Base-by-base conservation (phyloP, 148 eudicot species). In the Cornus kousa region DNA sequence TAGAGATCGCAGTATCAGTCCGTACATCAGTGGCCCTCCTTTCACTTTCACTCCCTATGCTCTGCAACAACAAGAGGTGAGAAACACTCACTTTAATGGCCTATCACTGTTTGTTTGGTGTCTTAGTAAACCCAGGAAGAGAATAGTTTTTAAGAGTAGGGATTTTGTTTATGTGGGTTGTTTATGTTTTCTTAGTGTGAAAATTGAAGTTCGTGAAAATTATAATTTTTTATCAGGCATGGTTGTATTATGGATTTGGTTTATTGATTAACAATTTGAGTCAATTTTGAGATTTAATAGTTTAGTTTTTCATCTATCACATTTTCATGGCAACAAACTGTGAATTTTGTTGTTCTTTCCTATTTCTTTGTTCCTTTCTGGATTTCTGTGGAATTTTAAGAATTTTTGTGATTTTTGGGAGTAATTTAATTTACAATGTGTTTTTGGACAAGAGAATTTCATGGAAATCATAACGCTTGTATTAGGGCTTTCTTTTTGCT, bases 21-120 rank as follows among this genome's bases (percentile, higher is more conserved):
- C 97, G 64, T 93, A 86, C 82, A 83, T 79, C 77, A 80, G 86
- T 77, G 93, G 91, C 80, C 99, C 99, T 70, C 98, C 99, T 78
- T 87, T 85, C 69, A 87, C 90, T 68, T 96, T 88, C 88, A 82
- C 82, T 74, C 98, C 99, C 24, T 92, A 83, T 55, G 79, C 85
- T 73, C 79, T 91, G 53, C 80, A 82, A 57, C 83, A 87, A 57
- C 79, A 84, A 60, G 88, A 93, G 97, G 99, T 93, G 82, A 24
- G 5, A 9, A 17, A 59, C 5, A 37, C 16, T 9, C 59, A 57
- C 59, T 24, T 22, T 32, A 19, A 59, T 74, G 12, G 28, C 55
- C 37, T 74, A 9, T 23, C 14, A 13, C 20, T 23, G 19, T 9
- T 43, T 74, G 68, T 74, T 74, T 62, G 77, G 7, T 35, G 33